Conservation (phyloP, 139 green algal genomes). For the Ulvella scutata region DNA sequence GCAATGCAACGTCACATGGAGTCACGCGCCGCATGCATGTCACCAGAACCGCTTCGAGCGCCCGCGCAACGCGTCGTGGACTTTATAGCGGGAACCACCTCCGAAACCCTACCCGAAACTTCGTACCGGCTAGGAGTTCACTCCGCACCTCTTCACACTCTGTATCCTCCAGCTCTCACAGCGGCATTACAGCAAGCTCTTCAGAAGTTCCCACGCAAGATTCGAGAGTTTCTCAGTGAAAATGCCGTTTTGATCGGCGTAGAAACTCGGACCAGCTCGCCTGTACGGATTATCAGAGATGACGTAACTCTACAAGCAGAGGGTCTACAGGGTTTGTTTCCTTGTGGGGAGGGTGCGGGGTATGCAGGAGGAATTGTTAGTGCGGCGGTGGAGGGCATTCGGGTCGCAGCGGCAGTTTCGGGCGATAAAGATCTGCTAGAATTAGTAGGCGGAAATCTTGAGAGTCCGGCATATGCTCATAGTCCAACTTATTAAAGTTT, state of each 20-base stretch:
- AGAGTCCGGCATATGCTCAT: too few species aligned
- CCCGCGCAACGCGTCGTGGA: conserved; percentile 59
- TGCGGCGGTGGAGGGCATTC: conserved; percentile 60
- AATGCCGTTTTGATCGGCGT: conserved; percentile 45
- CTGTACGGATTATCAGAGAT: conserved; percentile 32
- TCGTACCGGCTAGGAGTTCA: conserved; percentile 62
- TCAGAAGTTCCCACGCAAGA: conserved; percentile 26
- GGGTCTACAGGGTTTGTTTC: conserved; percentile 42
- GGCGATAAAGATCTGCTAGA: background rate
- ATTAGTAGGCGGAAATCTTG: too few species aligned
- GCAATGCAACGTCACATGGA: conserved; percentile 35
- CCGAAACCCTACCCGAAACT: conserved; percentile 29
- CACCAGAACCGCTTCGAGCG: conserved; percentile 16
- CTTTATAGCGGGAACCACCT: conserved; percentile 33
- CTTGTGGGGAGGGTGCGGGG: conserved; percentile 62
- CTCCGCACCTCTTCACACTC: conserved; percentile 29
- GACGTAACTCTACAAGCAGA: conserved; percentile 19
- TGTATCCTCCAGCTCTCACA: conserved; percentile 47
- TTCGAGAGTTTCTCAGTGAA: conserved; percentile 36
- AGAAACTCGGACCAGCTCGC: conserved; percentile 63
- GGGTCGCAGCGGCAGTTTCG: conserved; percentile 17
- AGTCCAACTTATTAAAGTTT: too few species aligned
- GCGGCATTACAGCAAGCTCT: conserved; percentile 28
- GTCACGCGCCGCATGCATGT: background rate
- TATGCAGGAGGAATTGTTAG: conserved; percentile 77